Base-by-base conservation (phyloP, 768 basidiomycete species). In the Russula sp. region DNA sequence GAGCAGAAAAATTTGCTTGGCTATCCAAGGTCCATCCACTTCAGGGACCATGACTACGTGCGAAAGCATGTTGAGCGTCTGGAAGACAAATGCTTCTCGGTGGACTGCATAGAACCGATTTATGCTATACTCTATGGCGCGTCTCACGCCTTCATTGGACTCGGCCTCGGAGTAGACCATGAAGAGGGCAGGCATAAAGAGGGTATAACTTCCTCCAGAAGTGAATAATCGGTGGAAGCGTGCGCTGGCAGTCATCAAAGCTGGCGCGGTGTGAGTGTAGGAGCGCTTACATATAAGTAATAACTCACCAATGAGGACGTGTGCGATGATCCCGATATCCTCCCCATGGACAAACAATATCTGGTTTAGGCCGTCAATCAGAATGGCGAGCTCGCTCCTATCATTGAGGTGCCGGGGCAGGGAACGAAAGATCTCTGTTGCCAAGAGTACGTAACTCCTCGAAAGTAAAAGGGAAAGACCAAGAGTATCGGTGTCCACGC, bases 221-320 rank as follows among this genome's bases (percentile, higher is more conserved):
- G 83, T 83, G 72, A 92, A 89, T 22, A 92, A 73, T n/a, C 90
- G 83, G 34, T 83, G 80, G 70, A 91, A 92, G 20, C 90, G 83
- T 9, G 88, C 88, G 57, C 84, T 86, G 0, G 89, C 90, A 18
- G 85, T 81, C 86, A 90, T 86, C 34, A 87, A 78, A 7, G 84
- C 89, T 88, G 63, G 51, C 34, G 61, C 2, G 46, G 52, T n/a
- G 50, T 48, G 22, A 54, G 59, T 24, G 55, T 16, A 22, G 32
- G 48, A 30, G 18, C 9, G 32, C 22, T 8, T 30, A 20, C 22
- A 48, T 46, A 63, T 26, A 32, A n/a, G 38, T 68, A 18, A n/a
- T 20, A 2, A 62, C 83, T 70, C 69, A 90, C 89, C 87, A 32
- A 90, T 85, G 71, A 91, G 75, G 8, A 84, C 80, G 65, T 90